Percentiles rank a stretch among this genome's conserved stretches.
These are phyloP conservation scores for Claviceps purpurea DNA, from an alignment of 2,329 filamentous ascomycete genomes.

Conservation along the genomic window DNA sequence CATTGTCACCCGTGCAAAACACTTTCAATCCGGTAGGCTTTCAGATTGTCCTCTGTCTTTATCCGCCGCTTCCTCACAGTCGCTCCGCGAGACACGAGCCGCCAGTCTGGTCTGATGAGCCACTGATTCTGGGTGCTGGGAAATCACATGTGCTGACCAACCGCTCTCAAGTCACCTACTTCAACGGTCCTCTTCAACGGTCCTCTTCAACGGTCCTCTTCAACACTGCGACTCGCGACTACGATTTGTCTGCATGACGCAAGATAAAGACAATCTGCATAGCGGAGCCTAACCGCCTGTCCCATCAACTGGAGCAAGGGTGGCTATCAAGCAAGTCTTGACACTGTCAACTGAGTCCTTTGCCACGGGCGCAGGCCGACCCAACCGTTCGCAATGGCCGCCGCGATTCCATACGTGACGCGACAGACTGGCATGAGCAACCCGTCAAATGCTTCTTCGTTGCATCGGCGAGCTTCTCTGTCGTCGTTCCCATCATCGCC, in stretches of 20 bases:
- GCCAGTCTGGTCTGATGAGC: slow-evolving; percentile 1
- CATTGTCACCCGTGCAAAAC: slow-evolving; percentile 1
- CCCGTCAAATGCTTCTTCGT: slow-evolving; percentile 18
- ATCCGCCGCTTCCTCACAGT: background rate
- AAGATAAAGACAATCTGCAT: background rate
- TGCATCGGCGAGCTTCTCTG: slow-evolving; percentile 39
- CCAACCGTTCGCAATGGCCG: slow-evolving; percentile 20
- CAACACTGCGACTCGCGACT: too few species aligned
- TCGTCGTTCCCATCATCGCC: slow-evolving; percentile 50
- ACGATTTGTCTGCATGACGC: background rate
- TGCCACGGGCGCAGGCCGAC: background rate
- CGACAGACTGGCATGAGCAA: slow-evolving; percentile 24
- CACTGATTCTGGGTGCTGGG: background rate
- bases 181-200: background rate
- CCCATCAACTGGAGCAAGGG: background rate
- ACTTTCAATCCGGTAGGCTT: slow-evolving; percentile 11
- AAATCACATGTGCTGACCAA: background rate
- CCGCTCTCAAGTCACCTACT: background rate
- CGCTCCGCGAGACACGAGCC: background rate
- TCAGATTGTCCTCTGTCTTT: background rate
- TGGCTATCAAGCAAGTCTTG: background rate
- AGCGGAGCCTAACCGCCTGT: background rate
- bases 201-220: background rate
- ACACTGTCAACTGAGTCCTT: background rate
- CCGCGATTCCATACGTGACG: slow-evolving; percentile 28